These are phyloP conservation scores for Rhizoclosmatium hyalinum DNA, from an alignment of 371 early-diverging fungal species.

Conservation along the genomic window DNA sequence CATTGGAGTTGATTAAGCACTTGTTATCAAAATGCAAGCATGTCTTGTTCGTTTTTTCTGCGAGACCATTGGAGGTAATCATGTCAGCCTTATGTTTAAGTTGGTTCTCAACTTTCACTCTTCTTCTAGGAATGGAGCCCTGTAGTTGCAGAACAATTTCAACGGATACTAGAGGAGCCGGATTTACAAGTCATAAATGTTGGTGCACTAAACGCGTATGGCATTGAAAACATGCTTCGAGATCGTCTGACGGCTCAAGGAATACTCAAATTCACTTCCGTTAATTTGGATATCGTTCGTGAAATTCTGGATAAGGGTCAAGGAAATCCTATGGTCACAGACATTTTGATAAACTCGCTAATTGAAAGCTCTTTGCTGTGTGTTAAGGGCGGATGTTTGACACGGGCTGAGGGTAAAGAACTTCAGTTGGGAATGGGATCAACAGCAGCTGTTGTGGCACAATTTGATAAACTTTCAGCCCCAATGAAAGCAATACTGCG, in stretches of 20 bases:
- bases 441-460: conserved; percentile 26
- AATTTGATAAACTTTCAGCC: conserved; percentile 30
- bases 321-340: conserved; percentile 27
- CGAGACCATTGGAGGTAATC: conserved; percentile 31
- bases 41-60: conserved; percentile 19
- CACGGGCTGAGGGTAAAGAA: not conserved
- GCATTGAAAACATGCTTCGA: conserved; percentile 20
- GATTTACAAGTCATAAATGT: not conserved
- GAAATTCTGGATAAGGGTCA: conserved; percentile 30
- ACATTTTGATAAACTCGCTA: not conserved
- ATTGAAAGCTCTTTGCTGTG: conserved; percentile 5
- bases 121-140: conserved; percentile 19
- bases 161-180: not conserved
- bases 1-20: conserved; percentile 21
- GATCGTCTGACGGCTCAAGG: not conserved
- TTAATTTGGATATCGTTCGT: conserved; percentile 8
- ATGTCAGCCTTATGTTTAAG: not conserved
- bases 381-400: conserved; percentile 12
- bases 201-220: conserved; percentile 8
- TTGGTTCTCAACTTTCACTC: not conserved
- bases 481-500: conserved; percentile 30
- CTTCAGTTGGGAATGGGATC: conserved; percentile 15
- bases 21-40: conserved; percentile 20
- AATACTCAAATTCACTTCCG: not conserved
- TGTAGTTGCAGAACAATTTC: not conserved